These are phyloP conservation scores for Globisporangium echinulatum DNA, from an alignment of 352 stramenopile species.

Conservation along the genomic window DNA sequence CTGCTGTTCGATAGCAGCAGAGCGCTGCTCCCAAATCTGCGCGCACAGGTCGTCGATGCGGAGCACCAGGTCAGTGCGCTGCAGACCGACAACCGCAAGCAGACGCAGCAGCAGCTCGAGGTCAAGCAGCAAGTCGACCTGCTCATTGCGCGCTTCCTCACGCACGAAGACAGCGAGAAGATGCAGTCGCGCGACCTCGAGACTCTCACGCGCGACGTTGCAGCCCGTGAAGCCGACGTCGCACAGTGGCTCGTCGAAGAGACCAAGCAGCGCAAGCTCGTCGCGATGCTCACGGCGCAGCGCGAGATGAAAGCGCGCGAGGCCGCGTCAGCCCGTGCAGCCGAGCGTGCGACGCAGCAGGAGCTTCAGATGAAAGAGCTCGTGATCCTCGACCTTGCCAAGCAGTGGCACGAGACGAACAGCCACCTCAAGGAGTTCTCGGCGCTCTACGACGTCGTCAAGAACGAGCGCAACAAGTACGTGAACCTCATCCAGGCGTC, in stretches of 20 bases:
- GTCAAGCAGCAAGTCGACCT: slow-evolving; percentile 91
- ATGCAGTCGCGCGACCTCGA: slow-evolving; percentile 61
- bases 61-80: slow-evolving; percentile 58
- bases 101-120: slow-evolving; percentile 55
- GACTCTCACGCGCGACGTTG: slow-evolving; percentile 48
- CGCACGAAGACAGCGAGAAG: slow-evolving; percentile 82
- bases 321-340: slow-evolving; percentile 56
- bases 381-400: slow-evolving; percentile 90
- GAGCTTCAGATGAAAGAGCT: slow-evolving; percentile 93
- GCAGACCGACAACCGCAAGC: slow-evolving; percentile 61
- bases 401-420: slow-evolving; percentile 92
- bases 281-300: slow-evolving; percentile 85
- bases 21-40: slow-evolving; percentile 73
- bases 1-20: slow-evolving; percentile 62
- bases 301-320: slow-evolving; percentile 89
- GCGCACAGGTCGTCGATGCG: slow-evolving; percentile 73
- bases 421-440: slow-evolving; percentile 92
- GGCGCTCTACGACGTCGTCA: slow-evolving; percentile 92
- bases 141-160: slow-evolving; percentile 84
- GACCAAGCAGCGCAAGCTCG: slow-evolving; percentile 83
- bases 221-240: slow-evolving; percentile 75
- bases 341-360: slow-evolving; percentile 82
- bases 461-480: slow-evolving; percentile 95
- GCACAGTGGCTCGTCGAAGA: slow-evolving; percentile 86
- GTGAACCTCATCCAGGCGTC: slow-evolving; percentile 92